phyloP scores from a whole-genome alignment of 2,329 filamentous ascomycete genomes.

The Lojkania enalia region DNA sequence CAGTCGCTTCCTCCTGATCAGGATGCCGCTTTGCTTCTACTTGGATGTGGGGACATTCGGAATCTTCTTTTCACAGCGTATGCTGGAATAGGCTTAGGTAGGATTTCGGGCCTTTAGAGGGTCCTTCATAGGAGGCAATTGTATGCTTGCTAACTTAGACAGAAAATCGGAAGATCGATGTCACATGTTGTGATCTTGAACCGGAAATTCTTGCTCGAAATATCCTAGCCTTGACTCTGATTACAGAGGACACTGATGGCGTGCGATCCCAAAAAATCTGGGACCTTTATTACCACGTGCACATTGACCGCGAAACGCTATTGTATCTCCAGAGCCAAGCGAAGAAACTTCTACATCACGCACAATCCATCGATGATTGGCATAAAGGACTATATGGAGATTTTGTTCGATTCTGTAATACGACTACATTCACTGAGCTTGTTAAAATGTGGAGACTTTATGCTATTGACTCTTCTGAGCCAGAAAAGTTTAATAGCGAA shows the following conservation, averaged over 20 bases:
- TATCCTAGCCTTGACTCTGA: not conserved
- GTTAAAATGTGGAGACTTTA: no score
- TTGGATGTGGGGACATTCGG: conserved; percentile 61
- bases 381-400: no score
- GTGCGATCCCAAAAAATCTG: conserved; percentile 51
- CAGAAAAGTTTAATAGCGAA: no score
- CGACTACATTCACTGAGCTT: no score
- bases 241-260: not conserved
- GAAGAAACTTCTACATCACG: no score
- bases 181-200: conserved; percentile 62
- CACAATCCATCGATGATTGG: no score
- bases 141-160: not conserved
- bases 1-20: conserved; percentile 25
- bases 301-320: conserved; percentile 47
- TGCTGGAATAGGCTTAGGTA: conserved; percentile 16
- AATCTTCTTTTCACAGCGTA: conserved; percentile 55
- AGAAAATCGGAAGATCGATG: conserved; percentile 14
- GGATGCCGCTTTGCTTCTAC: conserved; percentile 46
- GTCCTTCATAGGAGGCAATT: no score
- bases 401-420: no score
- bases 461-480: no score
- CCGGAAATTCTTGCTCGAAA: no score
- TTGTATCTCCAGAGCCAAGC: conserved; percentile 49
- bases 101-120: conserved; percentile 6
- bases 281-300: conserved; percentile 61